Evolutionary conservation across 2,329 filamentous ascomycete genomes (phyloP).

Genomic region (Microdochium paspali): DNA sequence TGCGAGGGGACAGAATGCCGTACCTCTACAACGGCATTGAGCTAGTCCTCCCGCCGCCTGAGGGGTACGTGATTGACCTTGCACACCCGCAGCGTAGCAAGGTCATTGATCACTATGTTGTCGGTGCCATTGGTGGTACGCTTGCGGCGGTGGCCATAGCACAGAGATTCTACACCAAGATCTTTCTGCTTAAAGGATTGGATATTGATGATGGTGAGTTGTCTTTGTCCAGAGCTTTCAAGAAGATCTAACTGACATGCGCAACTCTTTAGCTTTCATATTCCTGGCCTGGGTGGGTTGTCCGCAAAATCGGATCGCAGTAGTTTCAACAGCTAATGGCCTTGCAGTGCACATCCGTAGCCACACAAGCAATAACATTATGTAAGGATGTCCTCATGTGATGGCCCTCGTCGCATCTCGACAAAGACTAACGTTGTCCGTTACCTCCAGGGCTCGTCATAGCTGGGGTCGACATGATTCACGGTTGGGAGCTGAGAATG

Average conservation of each 20-base stretch:
- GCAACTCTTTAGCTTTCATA: constrained; percentile 10
- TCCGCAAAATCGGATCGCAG: background rate
- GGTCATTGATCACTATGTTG: constrained; percentile 12
- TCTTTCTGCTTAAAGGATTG: constrained; percentile 9
- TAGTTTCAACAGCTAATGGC: background rate
- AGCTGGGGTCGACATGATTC: background rate
- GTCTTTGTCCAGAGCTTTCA: background rate
- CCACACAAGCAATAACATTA: background rate
- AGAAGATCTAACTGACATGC: background rate
- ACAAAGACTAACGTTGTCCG: no score
- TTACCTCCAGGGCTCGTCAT: background rate
- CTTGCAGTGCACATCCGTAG: background rate
- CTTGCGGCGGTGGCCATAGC: constrained; percentile 14
- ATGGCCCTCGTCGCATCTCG: background rate
- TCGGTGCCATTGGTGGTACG: constrained; percentile 15
- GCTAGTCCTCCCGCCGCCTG: constrained; percentile 14
- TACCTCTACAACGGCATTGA: constrained; percentile 13
- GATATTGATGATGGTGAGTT: constrained; percentile 8
- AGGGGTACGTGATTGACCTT: constrained; percentile 23
- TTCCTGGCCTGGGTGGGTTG: constrained; percentile 10
- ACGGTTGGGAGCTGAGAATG: constrained; percentile 10
- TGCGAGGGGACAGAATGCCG: background rate
- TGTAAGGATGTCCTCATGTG: background rate
- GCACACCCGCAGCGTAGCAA: constrained; percentile 17
- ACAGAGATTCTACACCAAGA: constrained; percentile 22